A percentile compares a stretch with the other conserved stretches of the same genome.
phyloP scores from a whole-genome alignment of 371 early-diverging fungal species.

The Mycotypha africana region DNA sequence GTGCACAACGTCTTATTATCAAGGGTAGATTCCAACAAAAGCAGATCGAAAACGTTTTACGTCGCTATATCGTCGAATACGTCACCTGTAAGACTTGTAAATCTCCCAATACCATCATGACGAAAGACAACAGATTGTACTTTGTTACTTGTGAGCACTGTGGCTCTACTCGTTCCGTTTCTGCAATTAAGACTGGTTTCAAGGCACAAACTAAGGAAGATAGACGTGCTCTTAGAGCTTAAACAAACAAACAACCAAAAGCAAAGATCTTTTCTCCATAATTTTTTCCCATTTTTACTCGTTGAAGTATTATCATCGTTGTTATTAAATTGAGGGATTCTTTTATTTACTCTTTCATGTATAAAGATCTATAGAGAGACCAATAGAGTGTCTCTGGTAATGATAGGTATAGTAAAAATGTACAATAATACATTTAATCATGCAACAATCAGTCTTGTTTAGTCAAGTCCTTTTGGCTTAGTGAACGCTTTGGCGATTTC shows the following conservation, averaged over 20 bases:
- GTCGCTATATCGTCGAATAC: slow-evolving; percentile 98
- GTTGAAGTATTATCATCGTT: no score
- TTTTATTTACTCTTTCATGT: no score
- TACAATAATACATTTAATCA: no score
- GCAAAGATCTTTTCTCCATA: slow-evolving; percentile 1
- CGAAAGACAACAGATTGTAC: slow-evolving; percentile 97
- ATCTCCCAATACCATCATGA: slow-evolving; percentile 92
- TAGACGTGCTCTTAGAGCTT: slow-evolving; percentile 54
- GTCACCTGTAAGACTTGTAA: slow-evolving; percentile 99
- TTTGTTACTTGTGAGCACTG: slow-evolving; percentile 99
- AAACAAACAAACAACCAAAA: slow-evolving; percentile 1
- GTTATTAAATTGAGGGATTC: not conserved
- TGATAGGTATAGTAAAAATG: no score
- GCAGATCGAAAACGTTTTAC: slow-evolving; percentile 98
- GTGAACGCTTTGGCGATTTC: slow-evolving; percentile 11
- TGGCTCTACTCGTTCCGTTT: slow-evolving; percentile 95
- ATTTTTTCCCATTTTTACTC: not conserved
- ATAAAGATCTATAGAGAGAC: no score
- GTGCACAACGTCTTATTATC: slow-evolving; percentile 90
- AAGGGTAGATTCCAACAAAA: slow-evolving; percentile 99
- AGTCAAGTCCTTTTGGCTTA: slow-evolving; percentile 15
- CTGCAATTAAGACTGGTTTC: slow-evolving; percentile 98
- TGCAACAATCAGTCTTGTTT: no score
- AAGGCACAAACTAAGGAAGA: slow-evolving; percentile 78
- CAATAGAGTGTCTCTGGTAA: no score